Base-by-base conservation (phyloP, 2,329 filamentous ascomycete species). In the Septoria linicola region DNA sequence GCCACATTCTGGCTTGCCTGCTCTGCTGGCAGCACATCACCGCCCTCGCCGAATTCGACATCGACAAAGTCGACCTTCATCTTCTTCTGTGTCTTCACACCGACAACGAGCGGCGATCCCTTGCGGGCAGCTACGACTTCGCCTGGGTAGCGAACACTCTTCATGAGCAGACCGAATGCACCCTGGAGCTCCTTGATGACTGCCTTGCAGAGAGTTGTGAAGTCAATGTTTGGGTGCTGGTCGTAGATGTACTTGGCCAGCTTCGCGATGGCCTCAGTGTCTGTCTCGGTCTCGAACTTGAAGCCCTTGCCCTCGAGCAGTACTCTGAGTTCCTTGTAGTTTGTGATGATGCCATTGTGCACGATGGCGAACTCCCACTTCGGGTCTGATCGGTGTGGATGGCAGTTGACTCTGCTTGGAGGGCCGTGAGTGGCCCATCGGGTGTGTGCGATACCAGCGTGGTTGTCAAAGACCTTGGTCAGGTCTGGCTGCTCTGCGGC, bases 51-150 rank as follows among this genome's bases (percentile, higher is more conserved):
- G 73, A 92, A 97, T 77, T 99, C 93, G 57, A 99, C 93, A 71
- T 99, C 93, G 70, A 99, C 93, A 68, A 99, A 99, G 77, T 99
- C 93, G 58, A 99, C 93, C 86, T 97, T 99, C 93, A 99, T 97
- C 78, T 95, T 95, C 80, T 88, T 95, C 75, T 90, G 82, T 50
- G 93, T 97, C 77, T 90, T 88, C 70, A 99, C 93, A 76, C 93
- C 93, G 65, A 99, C 89, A 59, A 99, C 93, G 55, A 99, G 82
- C 36, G 93, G 93, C 57, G 93, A 99, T 76, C 93, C 93, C 83
- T 99, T 99, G 66, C 93, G 89, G 70, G 93, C 93, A 49, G 93
- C 93, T 73, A 99, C 89, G 58, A 97, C 88, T 79, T 99, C 93
- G 70, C 96, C 89, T 54, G 93, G 93, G 79, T 89, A 99, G 82